Conservation (phyloP, 2,329 filamentous ascomycete species). For the Aureobasidium sp. region DNA sequence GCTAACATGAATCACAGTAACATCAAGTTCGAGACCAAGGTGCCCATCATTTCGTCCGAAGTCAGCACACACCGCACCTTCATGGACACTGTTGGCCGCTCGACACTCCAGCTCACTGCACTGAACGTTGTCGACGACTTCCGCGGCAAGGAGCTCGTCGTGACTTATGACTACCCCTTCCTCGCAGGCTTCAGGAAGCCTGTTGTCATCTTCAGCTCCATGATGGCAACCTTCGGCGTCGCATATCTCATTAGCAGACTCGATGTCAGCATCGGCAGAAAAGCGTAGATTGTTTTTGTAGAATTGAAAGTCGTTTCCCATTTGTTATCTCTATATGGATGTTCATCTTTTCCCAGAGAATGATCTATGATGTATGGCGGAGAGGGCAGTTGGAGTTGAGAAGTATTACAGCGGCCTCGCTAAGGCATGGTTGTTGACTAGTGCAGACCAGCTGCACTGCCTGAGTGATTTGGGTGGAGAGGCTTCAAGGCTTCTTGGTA, state of each 20-base stretch:
- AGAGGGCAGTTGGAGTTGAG: background rate
- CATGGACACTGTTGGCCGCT: constrained; percentile 87
- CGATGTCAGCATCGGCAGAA: constrained; percentile 64
- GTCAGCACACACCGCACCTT: constrained; percentile 72
- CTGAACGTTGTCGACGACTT: constrained; percentile 87
- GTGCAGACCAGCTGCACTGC: constrained; percentile 10
- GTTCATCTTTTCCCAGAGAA: background rate
- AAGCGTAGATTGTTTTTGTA: constrained; percentile 18
- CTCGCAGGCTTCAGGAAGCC: constrained; percentile 76
- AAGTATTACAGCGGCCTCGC: constrained; percentile 1
- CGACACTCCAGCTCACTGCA: constrained; percentile 69
- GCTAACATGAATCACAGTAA: constrained; percentile 50
- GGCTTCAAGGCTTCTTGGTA: background rate
- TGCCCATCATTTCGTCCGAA: constrained; percentile 60
- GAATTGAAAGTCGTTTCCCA: constrained; percentile 2
- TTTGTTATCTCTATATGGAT: background rate
- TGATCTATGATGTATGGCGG: background rate
- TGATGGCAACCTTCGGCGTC: constrained; percentile 64
- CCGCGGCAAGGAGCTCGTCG: constrained; percentile 68
- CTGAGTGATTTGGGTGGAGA: background rate
- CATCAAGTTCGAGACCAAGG: constrained; percentile 64
- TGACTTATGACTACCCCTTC: constrained; percentile 80
- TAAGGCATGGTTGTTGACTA: background rate
- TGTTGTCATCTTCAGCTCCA: constrained; percentile 65
- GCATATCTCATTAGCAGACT: constrained; percentile 69